Evolutionary conservation across 2,329 filamentous ascomycete species (phyloP).

Genomic region (Aspergillus fructus): DNA sequence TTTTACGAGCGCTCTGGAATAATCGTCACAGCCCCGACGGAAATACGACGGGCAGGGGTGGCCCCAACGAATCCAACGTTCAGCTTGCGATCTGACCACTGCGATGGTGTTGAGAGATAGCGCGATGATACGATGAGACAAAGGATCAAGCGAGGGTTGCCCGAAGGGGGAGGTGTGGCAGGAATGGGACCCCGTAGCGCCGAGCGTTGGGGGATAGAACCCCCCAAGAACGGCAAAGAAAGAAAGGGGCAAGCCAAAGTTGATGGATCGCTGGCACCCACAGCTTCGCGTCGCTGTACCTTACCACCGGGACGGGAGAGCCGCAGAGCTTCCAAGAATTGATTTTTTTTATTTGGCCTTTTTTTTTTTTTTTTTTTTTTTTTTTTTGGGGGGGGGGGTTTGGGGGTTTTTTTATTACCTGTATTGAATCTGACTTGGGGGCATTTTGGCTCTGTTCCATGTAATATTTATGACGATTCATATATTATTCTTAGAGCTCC

Average conservation of each 20-base stretch:
- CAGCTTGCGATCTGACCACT: not conserved
- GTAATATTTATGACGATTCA: conserved; percentile 9
- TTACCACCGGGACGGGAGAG: conserved; percentile 37
- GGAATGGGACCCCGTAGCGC: not conserved
- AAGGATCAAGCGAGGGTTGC: conserved; percentile 4
- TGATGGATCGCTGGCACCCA: conserved; percentile 20
- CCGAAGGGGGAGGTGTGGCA: not conserved
- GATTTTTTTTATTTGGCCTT: conserved; percentile 1
- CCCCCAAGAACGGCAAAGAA: conserved; percentile 20
- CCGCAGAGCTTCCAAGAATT: conserved; percentile 20
- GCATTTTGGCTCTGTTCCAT: conserved; percentile 4
- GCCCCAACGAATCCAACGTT: not conserved
- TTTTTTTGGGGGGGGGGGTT: not conserved
- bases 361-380: not conserved
- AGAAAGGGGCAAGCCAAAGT: conserved; percentile 23
- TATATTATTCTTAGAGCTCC: conserved; percentile 5
- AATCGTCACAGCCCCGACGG: not conserved
- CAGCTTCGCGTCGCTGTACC: conserved; percentile 25
- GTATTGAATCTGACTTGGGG: not conserved
- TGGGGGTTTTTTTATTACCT: conserved; percentile 12
- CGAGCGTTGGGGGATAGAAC: conserved; percentile 15
- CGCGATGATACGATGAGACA: not conserved
- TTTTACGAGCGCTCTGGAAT: not conserved
- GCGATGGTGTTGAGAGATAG: not conserved
- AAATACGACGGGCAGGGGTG: not conserved